Percentiles rank a stretch among this genome's conserved stretches.
These are phyloP conservation scores for Kodamaea anthophila DNA, from an alignment of 1,139 yeast species.

Conservation along the genomic window DNA sequence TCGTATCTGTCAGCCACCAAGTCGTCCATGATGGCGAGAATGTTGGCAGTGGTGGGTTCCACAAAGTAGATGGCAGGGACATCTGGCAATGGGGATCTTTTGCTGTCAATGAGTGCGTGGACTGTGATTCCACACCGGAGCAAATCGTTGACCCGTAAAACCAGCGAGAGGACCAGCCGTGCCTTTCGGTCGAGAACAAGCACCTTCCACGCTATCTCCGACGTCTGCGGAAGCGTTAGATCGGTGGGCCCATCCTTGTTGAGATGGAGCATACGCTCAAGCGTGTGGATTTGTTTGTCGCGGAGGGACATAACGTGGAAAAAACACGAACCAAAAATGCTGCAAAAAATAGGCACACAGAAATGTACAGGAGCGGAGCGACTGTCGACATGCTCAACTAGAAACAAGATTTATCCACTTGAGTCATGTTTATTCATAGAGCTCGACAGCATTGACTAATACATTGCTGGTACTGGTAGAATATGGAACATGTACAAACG, in stretches of 20 bases:
- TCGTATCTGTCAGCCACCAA: constrained; percentile 70
- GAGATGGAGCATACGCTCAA: constrained; percentile 80
- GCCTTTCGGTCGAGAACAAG: constrained; percentile 76
- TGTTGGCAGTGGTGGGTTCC: constrained; percentile 77
- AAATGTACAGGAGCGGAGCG: too few species aligned
- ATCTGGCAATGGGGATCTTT: constrained; percentile 77
- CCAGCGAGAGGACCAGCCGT: constrained; percentile 81
- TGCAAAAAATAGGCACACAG: too few species aligned
- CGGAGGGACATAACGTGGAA: constrained; percentile 10
- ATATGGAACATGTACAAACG: too few species aligned
- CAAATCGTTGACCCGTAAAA: constrained; percentile 83
- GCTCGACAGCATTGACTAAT: too few species aligned
- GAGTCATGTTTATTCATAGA: too few species aligned
- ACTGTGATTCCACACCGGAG: constrained; percentile 86
- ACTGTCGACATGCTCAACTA: too few species aligned
- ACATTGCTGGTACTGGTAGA: too few species aligned
- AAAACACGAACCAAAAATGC: not conserved
- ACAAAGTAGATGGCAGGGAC: constrained; percentile 93
- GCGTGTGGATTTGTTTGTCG: constrained; percentile 40
- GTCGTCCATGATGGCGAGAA: constrained; percentile 64
- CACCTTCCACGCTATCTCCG: constrained; percentile 83
- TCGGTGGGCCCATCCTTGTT: constrained; percentile 55
- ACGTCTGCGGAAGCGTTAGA: constrained; percentile 45
- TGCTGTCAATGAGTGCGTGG: constrained; percentile 65
- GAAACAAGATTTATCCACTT: too few species aligned